These are phyloP conservation scores for Daldinia caldariorum DNA, from an alignment of 495 filamentous ascomycete genomes.

Conservation along the genomic window DNA sequence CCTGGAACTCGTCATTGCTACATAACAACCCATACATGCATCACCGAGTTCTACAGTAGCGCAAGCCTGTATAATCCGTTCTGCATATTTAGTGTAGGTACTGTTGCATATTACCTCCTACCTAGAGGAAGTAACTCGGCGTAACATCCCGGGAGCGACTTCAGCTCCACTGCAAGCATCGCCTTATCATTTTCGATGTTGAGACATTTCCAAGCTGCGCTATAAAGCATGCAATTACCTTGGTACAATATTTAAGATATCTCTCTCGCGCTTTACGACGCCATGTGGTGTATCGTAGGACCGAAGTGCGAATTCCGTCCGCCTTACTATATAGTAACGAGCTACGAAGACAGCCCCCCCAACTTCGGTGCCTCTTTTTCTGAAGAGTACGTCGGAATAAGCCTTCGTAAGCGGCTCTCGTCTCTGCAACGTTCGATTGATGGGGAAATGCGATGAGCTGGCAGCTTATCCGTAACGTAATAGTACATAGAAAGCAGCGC, in stretches of 20 bases:
- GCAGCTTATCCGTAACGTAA: constrained; percentile 37
- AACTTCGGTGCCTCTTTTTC: too few species aligned
- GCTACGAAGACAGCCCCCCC: not conserved
- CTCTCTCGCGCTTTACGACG: not conserved
- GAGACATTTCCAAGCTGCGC: too few species aligned
- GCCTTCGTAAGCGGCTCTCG: constrained; percentile 23
- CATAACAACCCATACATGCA: constrained; percentile 4
- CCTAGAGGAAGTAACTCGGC: constrained; percentile 21
- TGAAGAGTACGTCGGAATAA: constrained; percentile 32
- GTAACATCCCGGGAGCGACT: constrained; percentile 15
- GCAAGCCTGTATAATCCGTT: not conserved
- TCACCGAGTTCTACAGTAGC: constrained; percentile 36
- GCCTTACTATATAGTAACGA: constrained; percentile 22
- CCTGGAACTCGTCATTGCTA: constrained; percentile 13
- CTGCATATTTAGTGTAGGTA: not conserved
- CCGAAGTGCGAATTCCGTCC: not conserved
- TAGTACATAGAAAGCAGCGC: constrained; percentile 31
- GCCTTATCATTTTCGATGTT: constrained; percentile 12
- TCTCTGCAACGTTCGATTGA: constrained; percentile 26
- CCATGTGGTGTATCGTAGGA: not conserved
- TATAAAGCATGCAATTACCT: too few species aligned
- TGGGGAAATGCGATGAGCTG: constrained; percentile 23
- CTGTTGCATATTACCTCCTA: too few species aligned
- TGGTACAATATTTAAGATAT: too few species aligned
- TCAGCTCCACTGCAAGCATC: constrained; percentile 19